Evolutionary conservation across 768 basidiomycete species (phyloP), one percentile per base, ranked within the genome.

Genomic region (Mycena vulgaris): DNA sequence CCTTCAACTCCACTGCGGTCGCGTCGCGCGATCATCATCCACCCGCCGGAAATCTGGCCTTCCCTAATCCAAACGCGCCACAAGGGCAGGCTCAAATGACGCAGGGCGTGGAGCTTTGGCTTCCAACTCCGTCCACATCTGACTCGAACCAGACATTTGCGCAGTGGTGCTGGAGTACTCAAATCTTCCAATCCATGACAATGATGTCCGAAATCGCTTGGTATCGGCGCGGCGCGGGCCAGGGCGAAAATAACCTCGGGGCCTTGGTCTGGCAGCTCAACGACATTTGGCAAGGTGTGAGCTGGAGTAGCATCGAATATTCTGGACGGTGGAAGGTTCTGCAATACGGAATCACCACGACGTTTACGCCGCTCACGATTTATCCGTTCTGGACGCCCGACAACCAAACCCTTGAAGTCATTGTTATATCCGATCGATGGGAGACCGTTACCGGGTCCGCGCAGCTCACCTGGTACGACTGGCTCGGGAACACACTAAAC

Each of bases 141-240:
- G 81, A 88, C 73, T 64, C 83, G 23, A 89, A 90, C 67, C 85
- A 88, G 73, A 90, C 89, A 0, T 90, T 90, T 75, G 86, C 89
- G 0, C 88, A 89, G 74, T 89, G 89, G 89, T 89, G 87, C 77
- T 90, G 84, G 81, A 88, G 87, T 76, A 89, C 89, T 4, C 89
- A 90, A 71, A 71, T 89, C 23, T 89, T 89, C 85, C 89, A 89
- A 71, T 80, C 86, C 23, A 84, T 90, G 83, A 85, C 86, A 51
- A 89, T 89, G 82, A 81, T 85, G n/a, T 82, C 88, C n/a, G 81
- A 90, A 74, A 84, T 89, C 47, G 84, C 88, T 8, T 90, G 84
- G 82, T 90, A 90, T 78, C 81, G 89, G 39, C 86, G 85, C 37
- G 88, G 89, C n/a, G 87, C 89, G 0, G 89, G 89, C 9, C 81